Percentiles rank a stretch among this genome's conserved stretches.
Conservation (phyloP, 1,284 basidiomycete genomes). For the Crucibulum parvulum region DNA sequence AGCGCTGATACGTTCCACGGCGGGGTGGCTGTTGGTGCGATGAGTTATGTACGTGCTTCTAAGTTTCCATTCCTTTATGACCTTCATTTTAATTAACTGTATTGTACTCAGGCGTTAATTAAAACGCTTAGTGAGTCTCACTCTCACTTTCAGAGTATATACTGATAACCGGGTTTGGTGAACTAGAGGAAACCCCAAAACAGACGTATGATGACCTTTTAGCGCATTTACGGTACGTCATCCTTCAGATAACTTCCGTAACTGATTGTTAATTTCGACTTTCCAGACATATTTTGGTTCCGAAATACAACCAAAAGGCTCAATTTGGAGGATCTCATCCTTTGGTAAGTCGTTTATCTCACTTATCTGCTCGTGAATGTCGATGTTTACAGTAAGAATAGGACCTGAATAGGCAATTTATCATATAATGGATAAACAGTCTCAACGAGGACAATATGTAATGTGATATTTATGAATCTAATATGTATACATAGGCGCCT, state of each 20-base stretch:
- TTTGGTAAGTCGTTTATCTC: background rate
- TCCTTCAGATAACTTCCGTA: background rate
- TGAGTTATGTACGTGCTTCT: conserved; percentile 28
- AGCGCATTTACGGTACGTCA: conserved; percentile 17
- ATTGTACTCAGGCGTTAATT: conserved; percentile 22
- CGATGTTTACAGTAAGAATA: background rate
- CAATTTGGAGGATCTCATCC: background rate
- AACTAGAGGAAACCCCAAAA: conserved; percentile 18
- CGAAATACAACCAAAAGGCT: background rate
- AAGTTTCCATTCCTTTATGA: background rate
- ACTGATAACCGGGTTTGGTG: background rate
- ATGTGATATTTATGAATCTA: no score
- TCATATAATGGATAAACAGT: background rate
- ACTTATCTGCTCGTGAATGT: background rate
- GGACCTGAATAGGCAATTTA: background rate
- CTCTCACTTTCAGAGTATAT: background rate
- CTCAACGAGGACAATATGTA: no score
- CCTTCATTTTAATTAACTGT: background rate
- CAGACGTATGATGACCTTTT: conserved; percentile 29
- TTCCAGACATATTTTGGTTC: background rate
- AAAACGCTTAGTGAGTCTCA: conserved; percentile 18
- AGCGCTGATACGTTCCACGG: conserved; percentile 33
- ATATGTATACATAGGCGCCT: no score
- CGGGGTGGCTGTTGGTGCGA: conserved; percentile 29
- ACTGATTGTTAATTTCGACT: background rate